Evolutionary conservation across 108 stramenopile genomes (phyloP).

Genomic region (Thalassiosira profunda): DNA sequence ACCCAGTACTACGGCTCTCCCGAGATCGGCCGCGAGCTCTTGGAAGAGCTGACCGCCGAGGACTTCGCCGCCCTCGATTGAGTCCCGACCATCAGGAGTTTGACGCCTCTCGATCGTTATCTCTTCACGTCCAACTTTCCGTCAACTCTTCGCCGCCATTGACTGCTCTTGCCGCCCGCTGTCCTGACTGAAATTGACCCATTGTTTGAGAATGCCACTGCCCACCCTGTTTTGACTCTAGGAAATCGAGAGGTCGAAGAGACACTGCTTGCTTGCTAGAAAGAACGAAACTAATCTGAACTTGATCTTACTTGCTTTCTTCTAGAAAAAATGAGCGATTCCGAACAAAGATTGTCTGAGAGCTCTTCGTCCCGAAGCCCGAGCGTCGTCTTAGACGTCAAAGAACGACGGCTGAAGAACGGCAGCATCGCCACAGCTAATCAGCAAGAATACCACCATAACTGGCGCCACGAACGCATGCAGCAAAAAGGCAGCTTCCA

Average conservation of each 20-base stretch:
- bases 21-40: background rate
- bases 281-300: background rate
- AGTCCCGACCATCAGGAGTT: background rate
- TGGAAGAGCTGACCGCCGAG: background rate
- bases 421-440: background rate
- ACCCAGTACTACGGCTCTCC: background rate
- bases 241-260: no score
- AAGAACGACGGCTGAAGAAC: background rate
- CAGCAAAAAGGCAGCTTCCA: constrained; percentile 1
- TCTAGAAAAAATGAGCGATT: background rate
- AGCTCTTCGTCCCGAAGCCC: background rate
- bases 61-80: background rate
- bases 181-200: background rate
- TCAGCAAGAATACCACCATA: background rate
- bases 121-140: background rate
- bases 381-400: background rate
- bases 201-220: no score
- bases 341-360: background rate
- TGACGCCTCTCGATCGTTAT: background rate
- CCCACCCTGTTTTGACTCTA: no score
- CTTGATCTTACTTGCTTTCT: background rate
- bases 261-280: no score
- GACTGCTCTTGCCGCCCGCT: background rate
- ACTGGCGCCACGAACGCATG: background rate
- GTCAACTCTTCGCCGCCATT: background rate